Evolutionary conservation across 2,329 filamentous ascomycete species (phyloP), one percentile per base, ranked within the genome.

Genomic region (Bipolaris zeicola): DNA sequence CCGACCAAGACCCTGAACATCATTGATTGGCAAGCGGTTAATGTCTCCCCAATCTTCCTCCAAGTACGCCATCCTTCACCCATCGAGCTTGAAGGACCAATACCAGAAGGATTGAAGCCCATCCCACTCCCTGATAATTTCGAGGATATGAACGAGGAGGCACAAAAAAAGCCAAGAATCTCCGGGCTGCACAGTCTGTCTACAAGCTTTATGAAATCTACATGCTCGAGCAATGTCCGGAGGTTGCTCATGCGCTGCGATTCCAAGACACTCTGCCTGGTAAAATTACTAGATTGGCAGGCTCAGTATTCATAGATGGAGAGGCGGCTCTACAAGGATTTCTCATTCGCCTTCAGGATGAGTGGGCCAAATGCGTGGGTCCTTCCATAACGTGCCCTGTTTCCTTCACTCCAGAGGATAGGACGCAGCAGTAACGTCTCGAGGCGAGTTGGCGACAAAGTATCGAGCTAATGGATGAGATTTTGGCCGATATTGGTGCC

Each of bases 11-110:
- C 24, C 14, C 14, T 16, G 1, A 16, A 64, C 34, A 69, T 75
- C 52, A 73, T 77, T 34, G 71, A 76, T 52, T 77, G 72, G 73
- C 68, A 76, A 63, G 64, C 61, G 13, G 57, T 65, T 20, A 60
- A 67, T 48, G 50, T 70, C 50, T 66, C 64, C 38, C 68, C 66
- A 18, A 65, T 67, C 46, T 73, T 70, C 57, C 60, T 71, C 20
- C 61, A 65, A 55, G 58, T 65, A 42, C 62, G 61, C 52, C 54
- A 65, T 49, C 67, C 67, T 38, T 66, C 64, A 13, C 55, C 72
- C 22, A 62, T 70, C 50, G 63, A 70, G 20, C 69, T 57, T 37
- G 52, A 64, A 50, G 63, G 63, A n/a, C 59, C 59, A 57, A 58
- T 62, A 57, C 58, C 57, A 57, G 49, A 61, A 60, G 60, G 58